Evolutionary conservation across 75 land plant genomes (phyloP).

Genomic region (Pinus tabuliformis): DNA sequence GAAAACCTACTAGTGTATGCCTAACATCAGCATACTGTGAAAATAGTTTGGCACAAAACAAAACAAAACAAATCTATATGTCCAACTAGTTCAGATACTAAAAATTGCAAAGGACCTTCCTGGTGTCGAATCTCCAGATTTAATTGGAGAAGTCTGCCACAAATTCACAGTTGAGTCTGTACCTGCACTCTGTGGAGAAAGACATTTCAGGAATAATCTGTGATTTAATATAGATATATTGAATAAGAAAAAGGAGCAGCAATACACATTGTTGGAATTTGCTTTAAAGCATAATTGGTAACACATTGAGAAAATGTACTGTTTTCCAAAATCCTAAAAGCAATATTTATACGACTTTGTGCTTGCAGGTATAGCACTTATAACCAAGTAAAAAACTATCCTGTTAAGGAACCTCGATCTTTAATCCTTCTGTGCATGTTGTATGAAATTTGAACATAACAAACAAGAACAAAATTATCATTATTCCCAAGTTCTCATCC

Average conservation of each 20-base stretch:
- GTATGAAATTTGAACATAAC: not conserved
- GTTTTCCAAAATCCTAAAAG: not conserved
- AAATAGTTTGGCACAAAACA: not conserved
- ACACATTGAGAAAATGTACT: not conserved
- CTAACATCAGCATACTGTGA: not conserved
- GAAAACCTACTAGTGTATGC: not conserved
- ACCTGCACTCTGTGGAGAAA: constrained; percentile 78
- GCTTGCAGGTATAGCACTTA: not conserved
- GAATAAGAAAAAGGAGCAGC: not conserved
- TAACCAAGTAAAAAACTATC: not conserved
- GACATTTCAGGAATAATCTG: not conserved
- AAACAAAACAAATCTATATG: too few species aligned
- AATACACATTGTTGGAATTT: not conserved
- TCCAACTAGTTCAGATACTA: not conserved
- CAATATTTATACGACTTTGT: not conserved
- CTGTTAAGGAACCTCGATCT: not conserved
- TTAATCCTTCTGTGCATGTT: not conserved
- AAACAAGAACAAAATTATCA: not conserved
- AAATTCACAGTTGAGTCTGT: constrained; percentile 95
- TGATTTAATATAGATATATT: not conserved
- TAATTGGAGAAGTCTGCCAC: constrained; percentile 52
- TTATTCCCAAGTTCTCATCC: not conserved
- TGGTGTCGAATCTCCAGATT: constrained; percentile 22
- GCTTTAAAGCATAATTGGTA: not conserved
- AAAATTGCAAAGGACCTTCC: constrained; percentile 34